These are phyloP conservation scores for Syzygium malaccense DNA, from an alignment of 441 rosid genomes.

Conservation along the genomic window DNA sequence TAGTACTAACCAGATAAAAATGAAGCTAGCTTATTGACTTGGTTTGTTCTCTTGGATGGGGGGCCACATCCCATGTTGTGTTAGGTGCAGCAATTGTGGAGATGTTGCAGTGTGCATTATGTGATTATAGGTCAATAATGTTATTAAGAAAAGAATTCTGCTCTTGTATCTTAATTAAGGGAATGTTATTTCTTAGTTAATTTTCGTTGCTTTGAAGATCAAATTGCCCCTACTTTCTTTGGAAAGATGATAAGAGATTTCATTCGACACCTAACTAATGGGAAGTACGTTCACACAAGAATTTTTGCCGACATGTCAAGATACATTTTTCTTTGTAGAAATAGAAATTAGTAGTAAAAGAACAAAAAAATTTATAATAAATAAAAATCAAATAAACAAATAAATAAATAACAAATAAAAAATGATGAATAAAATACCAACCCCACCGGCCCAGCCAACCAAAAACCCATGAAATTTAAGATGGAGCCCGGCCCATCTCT, in stretches of 20 bases:
- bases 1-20: no score
- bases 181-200: neutral
- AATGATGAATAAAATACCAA: no score
- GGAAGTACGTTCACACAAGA: no score
- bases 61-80: neutral
- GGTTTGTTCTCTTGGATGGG: neutral
- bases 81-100: neutral
- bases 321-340: neutral
- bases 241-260: no score
- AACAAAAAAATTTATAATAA: no score
- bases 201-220: no score
- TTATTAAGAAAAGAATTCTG: neutral
- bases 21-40: neutral
- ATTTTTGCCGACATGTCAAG: neutral
- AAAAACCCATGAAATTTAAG: no score
- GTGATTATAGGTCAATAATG: neutral
- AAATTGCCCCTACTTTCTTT: neutral
- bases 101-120: neutral
- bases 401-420: no score
- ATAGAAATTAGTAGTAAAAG: neutral
- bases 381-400: no score
- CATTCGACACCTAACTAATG: neutral
- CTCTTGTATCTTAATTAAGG: neutral
- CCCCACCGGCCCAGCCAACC: no score
- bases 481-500: no score